These are phyloP conservation scores for Penicillium expansum DNA, from an alignment of 2,329 filamentous ascomycete species.

Conservation along the genomic window DNA sequence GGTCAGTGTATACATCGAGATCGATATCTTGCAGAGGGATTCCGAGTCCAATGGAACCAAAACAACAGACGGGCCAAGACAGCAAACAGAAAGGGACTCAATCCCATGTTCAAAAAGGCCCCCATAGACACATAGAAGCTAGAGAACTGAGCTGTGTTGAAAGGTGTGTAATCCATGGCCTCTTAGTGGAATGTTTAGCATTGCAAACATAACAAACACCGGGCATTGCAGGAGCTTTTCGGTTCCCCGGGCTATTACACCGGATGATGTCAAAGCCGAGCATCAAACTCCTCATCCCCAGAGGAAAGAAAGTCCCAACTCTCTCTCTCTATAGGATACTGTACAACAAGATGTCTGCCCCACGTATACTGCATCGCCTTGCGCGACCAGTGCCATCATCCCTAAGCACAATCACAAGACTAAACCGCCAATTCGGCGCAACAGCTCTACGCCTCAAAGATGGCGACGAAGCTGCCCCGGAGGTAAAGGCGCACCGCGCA, in stretches of 20 bases:
- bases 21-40: not conserved
- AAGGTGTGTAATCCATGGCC: slow-evolving; percentile 15
- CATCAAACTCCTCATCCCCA: slow-evolving; percentile 14
- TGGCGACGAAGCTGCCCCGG: slow-evolving; percentile 52
- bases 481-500: slow-evolving; percentile 53
- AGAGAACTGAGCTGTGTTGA: not conserved
- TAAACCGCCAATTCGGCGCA: slow-evolving; percentile 33
- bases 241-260: slow-evolving; percentile 18
- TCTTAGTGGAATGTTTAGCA: slow-evolving; percentile 10
- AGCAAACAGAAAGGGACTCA: not conserved
- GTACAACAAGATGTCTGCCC: slow-evolving; percentile 44
- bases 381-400: slow-evolving; percentile 38
- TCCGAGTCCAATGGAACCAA: not conserved
- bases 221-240: slow-evolving; percentile 22
- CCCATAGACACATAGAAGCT: not conserved
- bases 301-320: slow-evolving; percentile 1
- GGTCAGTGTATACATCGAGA: not conserved
- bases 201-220: slow-evolving; percentile 41
- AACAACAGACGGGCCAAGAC: not conserved
- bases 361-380: slow-evolving; percentile 47
- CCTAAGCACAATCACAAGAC: slow-evolving; percentile 24
- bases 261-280: slow-evolving; percentile 41
- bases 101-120: not conserved
- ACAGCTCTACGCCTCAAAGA: slow-evolving; percentile 40
- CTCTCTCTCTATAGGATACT: not conserved